Evolutionary conservation across 1,139 yeast species (phyloP).

Genomic region (Suhomyces terraborum): DNA sequence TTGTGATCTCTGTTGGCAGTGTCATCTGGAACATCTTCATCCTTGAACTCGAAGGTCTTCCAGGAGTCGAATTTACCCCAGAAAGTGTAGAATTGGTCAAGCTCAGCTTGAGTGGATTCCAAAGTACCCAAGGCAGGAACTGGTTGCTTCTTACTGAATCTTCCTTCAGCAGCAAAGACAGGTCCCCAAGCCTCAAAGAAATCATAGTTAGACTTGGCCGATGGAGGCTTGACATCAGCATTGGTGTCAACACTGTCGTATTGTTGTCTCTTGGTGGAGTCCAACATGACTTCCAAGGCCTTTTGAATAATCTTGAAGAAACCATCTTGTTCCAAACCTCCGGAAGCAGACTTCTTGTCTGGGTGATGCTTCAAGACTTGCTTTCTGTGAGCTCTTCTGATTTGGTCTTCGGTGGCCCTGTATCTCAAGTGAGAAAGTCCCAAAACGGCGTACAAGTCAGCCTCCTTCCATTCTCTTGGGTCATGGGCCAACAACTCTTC

Average conservation of each 20-base stretch:
- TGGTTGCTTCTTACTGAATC: conserved; percentile 90
- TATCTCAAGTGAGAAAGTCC: conserved; percentile 90
- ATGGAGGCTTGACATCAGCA: conserved; percentile 84
- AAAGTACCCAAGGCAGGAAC: conserved; percentile 78
- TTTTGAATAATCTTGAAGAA: conserved; percentile 97
- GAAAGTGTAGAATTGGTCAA: conserved; percentile 84
- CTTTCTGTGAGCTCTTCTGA: conserved; percentile 95
- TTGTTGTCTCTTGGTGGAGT: conserved; percentile 84
- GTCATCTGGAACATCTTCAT: conserved; percentile 99
- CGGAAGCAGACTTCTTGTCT: conserved; percentile 88
- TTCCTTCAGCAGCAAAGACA: conserved; percentile 83
- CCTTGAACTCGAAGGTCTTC: conserved; percentile 97
- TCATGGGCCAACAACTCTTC: conserved; percentile 81
- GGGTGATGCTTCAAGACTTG: conserved; percentile 98
- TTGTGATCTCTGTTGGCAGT: conserved; percentile 98
- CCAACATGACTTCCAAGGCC: conserved; percentile 89
- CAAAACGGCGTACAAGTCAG: conserved; percentile 94
- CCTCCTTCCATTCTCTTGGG: conserved; percentile 97
- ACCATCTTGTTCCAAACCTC: conserved; percentile 91
- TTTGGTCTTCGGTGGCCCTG: conserved; percentile 89
- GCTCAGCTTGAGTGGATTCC: conserved; percentile 74
- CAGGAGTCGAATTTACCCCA: conserved; percentile 98
- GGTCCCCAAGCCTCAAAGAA: conserved; percentile 94
- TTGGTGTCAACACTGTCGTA: conserved; percentile 91
- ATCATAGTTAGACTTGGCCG: conserved; percentile 63